Evolutionary conservation across 2,329 filamentous ascomycete genomes (phyloP).

Genomic region (Cryphonectria parasitica): DNA sequence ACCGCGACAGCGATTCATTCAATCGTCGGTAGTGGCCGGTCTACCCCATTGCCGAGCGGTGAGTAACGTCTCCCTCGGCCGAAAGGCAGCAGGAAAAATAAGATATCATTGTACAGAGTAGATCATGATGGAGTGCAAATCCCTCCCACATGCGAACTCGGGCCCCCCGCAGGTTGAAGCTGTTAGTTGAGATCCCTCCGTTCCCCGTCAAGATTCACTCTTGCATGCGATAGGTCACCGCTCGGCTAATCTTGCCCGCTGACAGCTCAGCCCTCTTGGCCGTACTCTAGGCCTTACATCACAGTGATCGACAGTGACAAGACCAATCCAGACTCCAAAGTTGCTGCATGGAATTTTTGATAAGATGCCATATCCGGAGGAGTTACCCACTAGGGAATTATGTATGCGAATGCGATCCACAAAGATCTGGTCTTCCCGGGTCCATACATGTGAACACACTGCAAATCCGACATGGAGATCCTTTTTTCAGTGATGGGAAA

Average conservation of each 20-base stretch:
- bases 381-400: neutral
- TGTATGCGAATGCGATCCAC: neutral
- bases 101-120: neutral
- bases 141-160: conserved; percentile 4
- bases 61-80: neutral
- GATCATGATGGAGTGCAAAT: neutral
- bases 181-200: neutral
- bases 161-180: conserved; percentile 1
- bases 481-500: neutral
- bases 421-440: neutral
- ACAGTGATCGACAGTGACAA: neutral
- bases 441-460: conserved; percentile 6
- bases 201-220: neutral
- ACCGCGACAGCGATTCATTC: neutral
- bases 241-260: conserved; percentile 8
- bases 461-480: neutral
- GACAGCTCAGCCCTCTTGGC: neutral
- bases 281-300: neutral
- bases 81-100: neutral
- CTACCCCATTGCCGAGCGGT: neutral
- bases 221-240: neutral
- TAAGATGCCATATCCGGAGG: neutral
- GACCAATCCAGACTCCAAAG: neutral
- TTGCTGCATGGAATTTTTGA: neutral
- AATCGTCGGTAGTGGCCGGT: neutral